Conservation (phyloP, 495 filamentous ascomycete species). For the Penicillium salamii region DNA sequence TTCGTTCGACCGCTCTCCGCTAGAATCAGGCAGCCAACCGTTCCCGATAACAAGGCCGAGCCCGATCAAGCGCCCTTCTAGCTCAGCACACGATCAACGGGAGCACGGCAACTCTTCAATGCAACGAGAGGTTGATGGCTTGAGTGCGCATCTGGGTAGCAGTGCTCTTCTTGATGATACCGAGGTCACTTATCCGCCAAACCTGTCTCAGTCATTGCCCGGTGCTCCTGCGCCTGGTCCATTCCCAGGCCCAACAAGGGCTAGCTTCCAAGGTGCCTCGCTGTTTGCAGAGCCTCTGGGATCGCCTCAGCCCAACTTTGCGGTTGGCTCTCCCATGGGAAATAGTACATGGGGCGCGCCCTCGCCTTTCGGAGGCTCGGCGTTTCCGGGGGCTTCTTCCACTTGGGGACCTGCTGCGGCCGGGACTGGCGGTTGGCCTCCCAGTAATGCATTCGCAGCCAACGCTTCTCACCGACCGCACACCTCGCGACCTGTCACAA, state of each 20-base stretch:
- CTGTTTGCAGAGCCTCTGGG: slow-evolving; percentile 52
- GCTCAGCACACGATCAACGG: slow-evolving; percentile 60
- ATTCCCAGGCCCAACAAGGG: slow-evolving; percentile 37
- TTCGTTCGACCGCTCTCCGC: slow-evolving; percentile 53
- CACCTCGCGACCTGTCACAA: slow-evolving; percentile 51
- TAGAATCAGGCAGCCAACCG: slow-evolving; percentile 38
- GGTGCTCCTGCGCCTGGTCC: slow-evolving; percentile 31
- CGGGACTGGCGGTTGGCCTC: slow-evolving; percentile 50
- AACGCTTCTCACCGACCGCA: slow-evolving; percentile 43
- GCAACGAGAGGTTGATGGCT: slow-evolving; percentile 61
- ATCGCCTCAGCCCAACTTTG: slow-evolving; percentile 34
- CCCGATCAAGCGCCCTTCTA: slow-evolving; percentile 85
- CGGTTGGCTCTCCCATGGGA: slow-evolving; percentile 33
- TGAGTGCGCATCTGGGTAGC: slow-evolving; percentile 85
- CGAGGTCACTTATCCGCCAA: slow-evolving; percentile 50
- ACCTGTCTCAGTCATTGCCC: slow-evolving; percentile 40
- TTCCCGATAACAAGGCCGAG: slow-evolving; percentile 77
- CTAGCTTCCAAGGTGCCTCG: slow-evolving; percentile 47
- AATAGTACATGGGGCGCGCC: slow-evolving; percentile 39
- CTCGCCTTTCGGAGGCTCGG: slow-evolving; percentile 40
- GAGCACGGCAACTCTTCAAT: slow-evolving; percentile 36
- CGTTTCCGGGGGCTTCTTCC: slow-evolving; percentile 37
- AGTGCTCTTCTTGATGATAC: slow-evolving; percentile 86
- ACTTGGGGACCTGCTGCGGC: slow-evolving; percentile 7
- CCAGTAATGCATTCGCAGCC: slow-evolving; percentile 47